Conservation (phyloP, 495 filamentous ascomycete species). For the Apodospora peruviana region DNA sequence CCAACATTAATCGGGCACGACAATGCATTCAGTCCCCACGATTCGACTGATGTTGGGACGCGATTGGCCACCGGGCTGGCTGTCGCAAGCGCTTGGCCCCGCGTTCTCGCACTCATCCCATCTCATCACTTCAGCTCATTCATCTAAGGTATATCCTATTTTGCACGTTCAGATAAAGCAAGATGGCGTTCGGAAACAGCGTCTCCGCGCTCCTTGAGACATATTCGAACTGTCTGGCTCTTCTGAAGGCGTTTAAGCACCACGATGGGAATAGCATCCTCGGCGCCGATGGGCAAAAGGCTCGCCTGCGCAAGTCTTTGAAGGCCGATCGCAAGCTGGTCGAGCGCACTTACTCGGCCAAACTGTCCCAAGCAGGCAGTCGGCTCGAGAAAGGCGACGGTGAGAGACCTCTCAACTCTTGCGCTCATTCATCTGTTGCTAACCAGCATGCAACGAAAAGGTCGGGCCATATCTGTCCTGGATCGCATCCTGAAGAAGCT, state of each 20-base stretch:
- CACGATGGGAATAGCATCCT: conserved; percentile 4
- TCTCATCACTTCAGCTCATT: background rate
- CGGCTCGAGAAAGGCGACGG: conserved; percentile 28
- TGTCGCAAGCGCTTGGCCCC: background rate
- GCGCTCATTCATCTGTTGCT: background rate
- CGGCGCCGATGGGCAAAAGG: conserved; percentile 30
- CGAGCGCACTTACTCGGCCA: conserved; percentile 21
- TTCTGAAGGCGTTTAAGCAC: conserved; percentile 24
- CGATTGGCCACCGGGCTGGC: background rate
- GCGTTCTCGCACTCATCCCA: background rate
- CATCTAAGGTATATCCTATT: no score
- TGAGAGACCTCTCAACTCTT: conserved; percentile 5
- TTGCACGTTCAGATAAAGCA: no score
- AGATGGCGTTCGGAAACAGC: conserved; percentile 26
- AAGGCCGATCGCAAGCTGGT: conserved; percentile 24
- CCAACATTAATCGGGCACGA: background rate
- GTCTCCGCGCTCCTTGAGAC: conserved; percentile 26
- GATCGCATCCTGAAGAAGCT: conserved; percentile 24
- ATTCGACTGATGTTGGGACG: background rate
- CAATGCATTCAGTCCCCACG: background rate
- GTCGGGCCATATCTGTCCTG: conserved; percentile 21
- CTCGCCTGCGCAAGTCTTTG: conserved; percentile 26
- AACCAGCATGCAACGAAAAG: conserved; percentile 13
- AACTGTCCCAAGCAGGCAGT: conserved; percentile 17
- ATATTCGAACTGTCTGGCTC: conserved; percentile 30